These are phyloP conservation scores for Fonsecaea erecta DNA, from an alignment of 2,329 filamentous ascomycete genomes.

Conservation along the genomic window DNA sequence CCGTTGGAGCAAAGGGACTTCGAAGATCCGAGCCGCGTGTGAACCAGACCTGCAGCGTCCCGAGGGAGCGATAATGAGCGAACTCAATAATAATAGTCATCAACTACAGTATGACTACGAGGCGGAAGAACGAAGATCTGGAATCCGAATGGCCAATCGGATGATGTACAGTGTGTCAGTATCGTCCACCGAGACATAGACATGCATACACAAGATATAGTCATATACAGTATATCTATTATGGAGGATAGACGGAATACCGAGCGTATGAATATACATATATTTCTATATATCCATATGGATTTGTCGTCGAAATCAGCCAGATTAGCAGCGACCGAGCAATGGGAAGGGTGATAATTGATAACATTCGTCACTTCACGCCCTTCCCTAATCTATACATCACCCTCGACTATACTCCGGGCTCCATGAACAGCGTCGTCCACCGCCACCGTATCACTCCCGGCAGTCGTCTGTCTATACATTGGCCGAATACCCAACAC, in stretches of 20 bases:
- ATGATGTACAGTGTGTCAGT: not conserved
- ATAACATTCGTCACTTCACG: not conserved
- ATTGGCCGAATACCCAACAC: slow-evolving; percentile 37
- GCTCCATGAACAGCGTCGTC: not conserved
- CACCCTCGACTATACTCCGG: not conserved
- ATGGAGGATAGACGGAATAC: too few species aligned
- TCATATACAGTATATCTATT: too few species aligned
- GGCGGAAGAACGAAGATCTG: not conserved
- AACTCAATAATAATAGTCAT: not conserved
- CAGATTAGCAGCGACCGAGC: too few species aligned
- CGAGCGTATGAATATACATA: too few species aligned
- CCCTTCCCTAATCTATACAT: not conserved
- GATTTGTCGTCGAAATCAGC: too few species aligned
- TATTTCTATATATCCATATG: too few species aligned
- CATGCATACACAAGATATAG: too few species aligned
- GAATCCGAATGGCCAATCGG: not conserved
- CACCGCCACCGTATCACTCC: not conserved
- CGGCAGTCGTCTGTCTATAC: slow-evolving; percentile 27
- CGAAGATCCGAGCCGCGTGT: not conserved
- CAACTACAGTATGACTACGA: not conserved
- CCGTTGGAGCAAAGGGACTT: not conserved
- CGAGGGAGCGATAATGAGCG: not conserved
- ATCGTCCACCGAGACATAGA: not conserved
- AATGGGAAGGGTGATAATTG: not conserved
- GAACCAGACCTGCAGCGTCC: not conserved